A percentile compares a stretch with the other conserved stretches of the same genome.
phyloP scores from a whole-genome alignment of 78 protist genomes.

The Cavenderia fasciculata region DNA sequence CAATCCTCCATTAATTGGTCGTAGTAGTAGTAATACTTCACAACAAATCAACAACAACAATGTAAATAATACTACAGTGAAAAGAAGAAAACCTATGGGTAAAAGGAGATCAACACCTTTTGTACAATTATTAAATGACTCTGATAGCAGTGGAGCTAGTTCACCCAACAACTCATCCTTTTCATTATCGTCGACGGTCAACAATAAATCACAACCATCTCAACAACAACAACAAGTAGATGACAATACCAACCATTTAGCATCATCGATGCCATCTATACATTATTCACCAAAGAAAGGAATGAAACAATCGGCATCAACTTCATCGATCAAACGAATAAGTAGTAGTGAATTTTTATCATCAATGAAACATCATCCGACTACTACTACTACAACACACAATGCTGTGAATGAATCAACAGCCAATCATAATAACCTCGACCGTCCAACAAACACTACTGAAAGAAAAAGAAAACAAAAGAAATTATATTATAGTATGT shows the following conservation, averaged over 20 bases:
- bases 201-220: background rate
- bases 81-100: no score
- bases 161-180: background rate
- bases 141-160: background rate
- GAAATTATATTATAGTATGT: constrained; percentile 3
- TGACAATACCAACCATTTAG: background rate
- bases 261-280: background rate
- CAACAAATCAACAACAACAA: background rate
- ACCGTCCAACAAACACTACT: background rate
- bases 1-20: no score
- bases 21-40: background rate
- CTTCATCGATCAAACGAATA: no score
- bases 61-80: no score
- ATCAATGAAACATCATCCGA: background rate
- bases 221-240: background rate
- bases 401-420: background rate
- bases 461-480: background rate
- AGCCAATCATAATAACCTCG: background rate
- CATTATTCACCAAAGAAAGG: background rate
- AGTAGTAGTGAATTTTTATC: no score
- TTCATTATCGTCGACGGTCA: background rate
- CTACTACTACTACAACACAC: background rate
- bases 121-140: constrained; percentile 44
- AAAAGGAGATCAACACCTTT: constrained; percentile 35
- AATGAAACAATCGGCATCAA: background rate